Base-by-base conservation (phyloP, 768 basidiomycete genomes). In the Tulasnella sp. region DNA sequence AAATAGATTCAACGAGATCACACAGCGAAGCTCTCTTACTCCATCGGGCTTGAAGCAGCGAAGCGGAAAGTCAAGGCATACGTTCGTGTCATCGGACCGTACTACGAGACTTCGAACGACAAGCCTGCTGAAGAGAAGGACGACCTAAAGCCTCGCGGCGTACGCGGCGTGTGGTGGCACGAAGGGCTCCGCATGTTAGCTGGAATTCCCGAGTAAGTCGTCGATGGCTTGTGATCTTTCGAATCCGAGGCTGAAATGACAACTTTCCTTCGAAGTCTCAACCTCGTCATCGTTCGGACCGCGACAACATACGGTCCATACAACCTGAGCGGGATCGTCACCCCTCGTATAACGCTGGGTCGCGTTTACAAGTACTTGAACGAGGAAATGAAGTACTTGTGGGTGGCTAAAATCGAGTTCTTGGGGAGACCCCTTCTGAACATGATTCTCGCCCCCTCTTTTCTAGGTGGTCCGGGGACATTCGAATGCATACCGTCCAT, bases 301-400 rank as follows among this genome's bases (percentile, higher is more conserved):
- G 94, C 93, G 4, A 91, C 93, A 75, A 89, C 91, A 3, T 96
- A 96, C 84, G 95, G 95, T 5, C 94, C 95, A 1, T 94, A 94
- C 83, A 90, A 91, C 72, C 90, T 92, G 81, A 92, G 89, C 83
- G 93, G 94, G 54, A 34, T 83, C 94, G 94, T 94, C 82, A 88
- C 93, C 28, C 89, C 92, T 14, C 91, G 90, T 60, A 91, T 94
- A 72, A 92, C 92, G 0, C 91, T 95, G 18, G 93, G 91, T 14
- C 90, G 93, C 18, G 92, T 96, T 41, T 96, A 96, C 85, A 93
- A 93, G 7, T 91, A 93, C 84, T 87, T 94, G 85, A 91, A 94
- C 84, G 92, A 93, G 83, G 93, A 94, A 0, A 94, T 96, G 92
- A 95, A 94, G 85, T 93, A 92, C 14, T 88, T 96, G 94, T 95